These are phyloP conservation scores for Prosopis cineraria DNA, from an alignment of 306 rosid species.

Conservation along the genomic window DNA sequence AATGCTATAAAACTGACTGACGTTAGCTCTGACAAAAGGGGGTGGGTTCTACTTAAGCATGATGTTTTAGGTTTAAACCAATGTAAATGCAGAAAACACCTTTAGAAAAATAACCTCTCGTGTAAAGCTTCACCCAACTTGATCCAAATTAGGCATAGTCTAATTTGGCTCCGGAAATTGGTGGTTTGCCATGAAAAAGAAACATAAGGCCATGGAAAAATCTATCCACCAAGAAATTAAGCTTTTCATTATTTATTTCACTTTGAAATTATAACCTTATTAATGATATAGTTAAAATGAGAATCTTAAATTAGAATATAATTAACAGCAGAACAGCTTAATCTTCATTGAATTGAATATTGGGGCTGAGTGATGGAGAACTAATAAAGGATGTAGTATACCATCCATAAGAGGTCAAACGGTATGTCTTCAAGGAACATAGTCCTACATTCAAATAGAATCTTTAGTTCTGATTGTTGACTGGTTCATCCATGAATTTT, in stretches of 20 bases:
- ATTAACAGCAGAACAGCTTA: neutral
- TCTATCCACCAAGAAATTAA: neutral
- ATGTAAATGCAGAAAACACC: too few species aligned
- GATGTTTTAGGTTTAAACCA: too few species aligned
- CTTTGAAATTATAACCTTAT: neutral
- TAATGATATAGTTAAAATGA: neutral
- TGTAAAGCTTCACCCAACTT: too few species aligned
- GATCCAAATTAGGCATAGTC: neutral
- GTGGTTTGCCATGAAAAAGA: neutral
- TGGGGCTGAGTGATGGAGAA: neutral
- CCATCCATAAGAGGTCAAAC: slow-evolving; percentile 1
- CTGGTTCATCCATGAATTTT: too few species aligned
- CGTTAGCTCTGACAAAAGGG: too few species aligned
- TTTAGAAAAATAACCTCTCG: too few species aligned
- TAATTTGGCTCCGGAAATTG: neutral
- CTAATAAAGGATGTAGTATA: neutral
- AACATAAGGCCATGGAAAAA: neutral
- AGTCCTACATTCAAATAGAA: too few species aligned
- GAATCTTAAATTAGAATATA: neutral
- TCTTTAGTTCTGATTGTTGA: too few species aligned
- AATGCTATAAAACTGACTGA: neutral
- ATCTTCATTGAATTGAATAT: neutral
- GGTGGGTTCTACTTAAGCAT: too few species aligned
- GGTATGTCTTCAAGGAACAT: too few species aligned
- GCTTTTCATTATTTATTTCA: neutral